Base-by-base conservation (phyloP, 2,329 filamentous ascomycete species). In the Ophiostoma novo-ulmi region DNA sequence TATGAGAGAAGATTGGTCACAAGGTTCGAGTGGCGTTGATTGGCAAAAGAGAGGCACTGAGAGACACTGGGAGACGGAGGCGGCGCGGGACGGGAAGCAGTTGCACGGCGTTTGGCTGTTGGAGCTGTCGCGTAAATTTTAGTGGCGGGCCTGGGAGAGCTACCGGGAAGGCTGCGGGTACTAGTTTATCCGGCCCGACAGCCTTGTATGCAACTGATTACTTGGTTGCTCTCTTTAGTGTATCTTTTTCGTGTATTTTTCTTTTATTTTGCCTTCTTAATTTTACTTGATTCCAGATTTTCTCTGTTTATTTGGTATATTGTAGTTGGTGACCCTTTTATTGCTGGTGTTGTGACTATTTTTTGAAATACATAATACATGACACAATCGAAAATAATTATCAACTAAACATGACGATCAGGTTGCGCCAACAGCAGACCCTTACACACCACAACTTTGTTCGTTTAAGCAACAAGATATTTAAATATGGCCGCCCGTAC, bases 101-200 rank as follows among this genome's bases (percentile, higher is more conserved):
- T 68, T 31, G 39, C 38, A 36, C 17, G 17, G 2, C 13, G 52
- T 67, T 26, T 14, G 20, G 41, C 52, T 48, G 44, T 65, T n/a
- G 66, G 41, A 36, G 68, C 66, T 70, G 52, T 71, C 69, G 68
- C 70, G 70, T 70, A 71, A 71, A 70, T 70, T 72, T 71, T 68
- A 69, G 58, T 41, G 55, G 64, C 36, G 22, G 64, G 44, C n/a
- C 31, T 58, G 20, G 44, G 69, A 70, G 52, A 67, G 69, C 52
- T 64, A 26, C 65, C 41, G 52, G 55, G 36, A 70, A 70, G 38
- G 68, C 55, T 70, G 58, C 69, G 71, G 69, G 41, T 11, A 44
- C 36, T 44, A 44, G 65, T 67, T 67, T 22, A 67, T 63, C 68
- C 68, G 68, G 14, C 6, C 68, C 36, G 52, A 11, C 68, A 63